Conservation (phyloP, 2,329 filamentous ascomycete genomes). For the Basipetospora sp. region DNA sequence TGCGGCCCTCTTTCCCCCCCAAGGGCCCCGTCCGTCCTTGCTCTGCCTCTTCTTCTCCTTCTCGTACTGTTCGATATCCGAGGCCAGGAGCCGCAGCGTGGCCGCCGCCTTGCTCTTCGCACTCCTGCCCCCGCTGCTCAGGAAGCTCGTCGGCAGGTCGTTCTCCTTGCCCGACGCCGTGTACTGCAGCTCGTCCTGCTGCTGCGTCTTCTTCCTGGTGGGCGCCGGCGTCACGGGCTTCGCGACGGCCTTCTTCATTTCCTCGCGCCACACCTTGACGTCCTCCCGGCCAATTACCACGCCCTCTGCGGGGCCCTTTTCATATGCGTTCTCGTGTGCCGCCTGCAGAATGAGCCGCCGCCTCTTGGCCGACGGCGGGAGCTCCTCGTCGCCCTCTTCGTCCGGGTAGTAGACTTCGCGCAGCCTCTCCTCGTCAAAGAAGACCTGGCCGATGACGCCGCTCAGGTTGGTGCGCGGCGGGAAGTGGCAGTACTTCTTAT, state of each 20-base stretch:
- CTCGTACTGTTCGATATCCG: constrained; percentile 79
- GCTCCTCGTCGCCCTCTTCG: constrained; percentile 24
- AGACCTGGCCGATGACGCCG: constrained; percentile 82
- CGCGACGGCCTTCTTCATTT: background rate
- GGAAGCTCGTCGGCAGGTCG: constrained; percentile 48
- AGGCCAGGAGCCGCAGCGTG: constrained; percentile 59
- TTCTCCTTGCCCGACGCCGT: constrained; percentile 62
- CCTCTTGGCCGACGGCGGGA: constrained; percentile 27
- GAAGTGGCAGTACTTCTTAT: constrained; percentile 70
- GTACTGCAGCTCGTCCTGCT: constrained; percentile 17
- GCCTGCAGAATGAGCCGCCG: constrained; percentile 36
- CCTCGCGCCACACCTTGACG: constrained; percentile 11
- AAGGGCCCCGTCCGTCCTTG: constrained; percentile 34
- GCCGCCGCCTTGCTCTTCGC: constrained; percentile 77
- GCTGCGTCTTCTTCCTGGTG: constrained; percentile 11
- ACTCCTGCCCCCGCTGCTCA: constrained; percentile 51
- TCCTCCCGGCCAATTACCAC: constrained; percentile 28
- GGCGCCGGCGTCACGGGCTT: constrained; percentile 10
- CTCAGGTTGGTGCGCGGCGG: constrained; percentile 79
- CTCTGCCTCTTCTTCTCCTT: constrained; percentile 71
- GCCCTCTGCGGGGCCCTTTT: constrained; percentile 31
- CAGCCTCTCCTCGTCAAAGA: constrained; percentile 50
- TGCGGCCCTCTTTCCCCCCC: constrained; percentile 49
- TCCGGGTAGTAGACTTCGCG: constrained; percentile 57
- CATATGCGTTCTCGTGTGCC: constrained; percentile 35